Percentiles rank a stretch among this genome's conserved stretches.
Evolutionary conservation across 768 basidiomycete species (phyloP).

Genomic region (Agrocybe chaxingu): DNA sequence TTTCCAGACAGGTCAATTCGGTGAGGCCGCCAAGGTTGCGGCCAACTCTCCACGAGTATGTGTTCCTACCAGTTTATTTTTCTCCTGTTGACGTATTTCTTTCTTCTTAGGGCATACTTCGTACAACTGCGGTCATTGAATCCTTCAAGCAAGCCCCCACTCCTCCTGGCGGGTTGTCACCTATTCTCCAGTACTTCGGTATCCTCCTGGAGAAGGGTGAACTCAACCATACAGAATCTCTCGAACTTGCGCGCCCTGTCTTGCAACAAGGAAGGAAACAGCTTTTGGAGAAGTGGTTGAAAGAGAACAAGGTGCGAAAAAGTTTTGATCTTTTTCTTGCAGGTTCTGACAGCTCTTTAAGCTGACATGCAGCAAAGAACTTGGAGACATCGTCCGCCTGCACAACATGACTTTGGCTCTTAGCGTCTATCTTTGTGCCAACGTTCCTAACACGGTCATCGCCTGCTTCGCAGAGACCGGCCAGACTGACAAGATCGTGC

Average conservation of each 20-base stretch:
- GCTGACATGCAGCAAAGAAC: slow-evolving; percentile 98
- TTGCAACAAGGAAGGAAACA: slow-evolving; percentile 96
- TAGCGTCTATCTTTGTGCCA: slow-evolving; percentile 96
- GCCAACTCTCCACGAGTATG: slow-evolving; percentile 91
- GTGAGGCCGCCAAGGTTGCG: slow-evolving; percentile 95
- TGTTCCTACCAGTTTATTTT: not conserved
- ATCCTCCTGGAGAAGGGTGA: slow-evolving; percentile 98
- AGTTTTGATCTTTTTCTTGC: not conserved
- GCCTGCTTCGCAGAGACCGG: slow-evolving; percentile 99
- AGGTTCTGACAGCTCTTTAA: slow-evolving; percentile 22
- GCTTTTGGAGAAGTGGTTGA: slow-evolving; percentile 97
- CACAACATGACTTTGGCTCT: slow-evolving; percentile 97
- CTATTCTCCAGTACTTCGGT: slow-evolving; percentile 97
- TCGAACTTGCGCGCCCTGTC: slow-evolving; percentile 95
- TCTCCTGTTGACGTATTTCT: slow-evolving; percentile 5
- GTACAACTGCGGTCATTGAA: slow-evolving; percentile 93
- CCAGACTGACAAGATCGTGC: slow-evolving; percentile 95
- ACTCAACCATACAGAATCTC: slow-evolving; percentile 91
- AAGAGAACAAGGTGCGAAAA: slow-evolving; percentile 88
- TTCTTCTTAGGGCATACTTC: slow-evolving; percentile 74
- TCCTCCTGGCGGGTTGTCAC: slow-evolving; percentile 85
- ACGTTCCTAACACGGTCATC: slow-evolving; percentile 97
- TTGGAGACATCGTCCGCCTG: slow-evolving; percentile 92
- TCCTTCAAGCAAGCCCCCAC: slow-evolving; percentile 96
- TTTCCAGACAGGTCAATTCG: slow-evolving; percentile 84